Conservation (phyloP, 495 filamentous ascomycete genomes). For the Physcia stellaris region DNA sequence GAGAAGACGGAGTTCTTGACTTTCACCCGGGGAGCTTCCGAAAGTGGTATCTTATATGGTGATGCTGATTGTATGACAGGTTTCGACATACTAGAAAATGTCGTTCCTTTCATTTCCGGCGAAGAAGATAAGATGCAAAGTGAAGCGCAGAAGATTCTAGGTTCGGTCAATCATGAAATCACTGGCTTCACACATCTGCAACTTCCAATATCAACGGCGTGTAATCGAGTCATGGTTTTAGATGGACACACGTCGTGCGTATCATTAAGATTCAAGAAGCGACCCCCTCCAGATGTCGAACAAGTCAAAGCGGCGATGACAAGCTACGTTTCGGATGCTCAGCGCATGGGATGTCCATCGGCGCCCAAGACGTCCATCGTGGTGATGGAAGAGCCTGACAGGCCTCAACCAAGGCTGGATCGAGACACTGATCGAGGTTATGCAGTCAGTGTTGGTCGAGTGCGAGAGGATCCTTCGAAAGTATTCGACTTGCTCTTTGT, state of each 20-base stretch:
- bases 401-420: slow-evolving; percentile 77
- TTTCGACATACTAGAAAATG: slow-evolving; percentile 67
- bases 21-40: no score
- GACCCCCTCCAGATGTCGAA: slow-evolving; percentile 42
- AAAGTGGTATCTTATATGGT: no score
- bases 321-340: slow-evolving; percentile 60
- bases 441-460: slow-evolving; percentile 66
- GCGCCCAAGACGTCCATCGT: slow-evolving; percentile 59
- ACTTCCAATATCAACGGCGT: slow-evolving; percentile 62
- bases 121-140: slow-evolving; percentile 83
- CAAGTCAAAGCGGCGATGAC: slow-evolving; percentile 55
- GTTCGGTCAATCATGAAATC: slow-evolving; percentile 45
- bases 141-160: slow-evolving; percentile 77
- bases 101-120: slow-evolving; percentile 74
- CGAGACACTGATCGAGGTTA: slow-evolving; percentile 62
- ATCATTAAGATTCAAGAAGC: slow-evolving; percentile 54
- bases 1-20: no score
- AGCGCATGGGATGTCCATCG: slow-evolving; percentile 61
- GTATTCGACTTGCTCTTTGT: slow-evolving; percentile 78
- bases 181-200: slow-evolving; percentile 52
- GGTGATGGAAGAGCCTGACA: slow-evolving; percentile 66
- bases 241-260: slow-evolving; percentile 81
- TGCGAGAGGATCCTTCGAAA: slow-evolving; percentile 59
- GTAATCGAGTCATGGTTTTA: slow-evolving; percentile 70
- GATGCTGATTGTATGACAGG: no score